Conservation (phyloP, 805 yeast species). For the Spathaspora boniae region DNA sequence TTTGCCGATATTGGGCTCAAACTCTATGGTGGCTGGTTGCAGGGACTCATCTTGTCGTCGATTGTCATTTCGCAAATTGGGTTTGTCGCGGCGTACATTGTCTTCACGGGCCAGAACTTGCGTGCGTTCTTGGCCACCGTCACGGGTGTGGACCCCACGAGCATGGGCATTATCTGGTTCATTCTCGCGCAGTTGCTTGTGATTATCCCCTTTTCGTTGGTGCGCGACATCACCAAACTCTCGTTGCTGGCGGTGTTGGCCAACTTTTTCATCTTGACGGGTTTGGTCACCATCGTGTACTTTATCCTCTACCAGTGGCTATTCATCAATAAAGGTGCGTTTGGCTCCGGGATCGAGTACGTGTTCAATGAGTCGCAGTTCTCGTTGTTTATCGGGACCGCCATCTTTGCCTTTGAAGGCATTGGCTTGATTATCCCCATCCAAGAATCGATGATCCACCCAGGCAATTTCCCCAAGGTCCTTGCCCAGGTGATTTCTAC, state of each 20-base stretch:
- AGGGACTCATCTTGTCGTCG: constrained; percentile 57
- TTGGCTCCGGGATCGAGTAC: constrained; percentile 48
- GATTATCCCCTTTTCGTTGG: constrained; percentile 65
- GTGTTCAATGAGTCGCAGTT: constrained; percentile 55
- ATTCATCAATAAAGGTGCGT: constrained; percentile 20
- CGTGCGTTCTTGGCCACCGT: constrained; percentile 58
- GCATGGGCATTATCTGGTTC: constrained; percentile 38
- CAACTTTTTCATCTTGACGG: constrained; percentile 63
- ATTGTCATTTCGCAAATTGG: constrained; percentile 73
- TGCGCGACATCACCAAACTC: constrained; percentile 72
- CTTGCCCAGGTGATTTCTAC: constrained; percentile 57
- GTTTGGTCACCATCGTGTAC: constrained; percentile 60
- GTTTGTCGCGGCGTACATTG: constrained; percentile 76
- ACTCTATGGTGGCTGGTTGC: constrained; percentile 65
- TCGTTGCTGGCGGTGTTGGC: constrained; percentile 72
- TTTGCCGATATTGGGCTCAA: constrained; percentile 72
- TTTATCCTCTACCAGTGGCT: constrained; percentile 48
- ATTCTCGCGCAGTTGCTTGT: constrained; percentile 55
- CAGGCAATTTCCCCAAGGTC: constrained; percentile 68
- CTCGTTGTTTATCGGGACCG: constrained; percentile 76
- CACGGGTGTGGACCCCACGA: constrained; percentile 36
- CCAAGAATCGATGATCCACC: constrained; percentile 76
- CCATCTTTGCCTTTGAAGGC: constrained; percentile 87
- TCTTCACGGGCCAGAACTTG: constrained; percentile 71
- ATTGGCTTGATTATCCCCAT: constrained; percentile 80